phyloP scores from a whole-genome alignment of 2,329 filamentous ascomycete genomes.

The Claviceps capensis region DNA sequence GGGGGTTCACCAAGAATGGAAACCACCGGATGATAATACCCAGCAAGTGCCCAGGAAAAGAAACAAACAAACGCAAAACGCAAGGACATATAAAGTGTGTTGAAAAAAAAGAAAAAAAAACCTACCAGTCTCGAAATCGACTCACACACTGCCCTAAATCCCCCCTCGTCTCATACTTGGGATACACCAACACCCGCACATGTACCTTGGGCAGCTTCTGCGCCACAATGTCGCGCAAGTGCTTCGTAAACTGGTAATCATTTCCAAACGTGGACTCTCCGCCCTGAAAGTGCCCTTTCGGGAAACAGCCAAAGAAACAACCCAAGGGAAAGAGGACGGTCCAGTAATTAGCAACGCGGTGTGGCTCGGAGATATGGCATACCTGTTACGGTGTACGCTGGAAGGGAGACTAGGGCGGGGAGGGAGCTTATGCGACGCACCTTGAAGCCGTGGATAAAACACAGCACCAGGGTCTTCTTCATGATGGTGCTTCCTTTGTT shows the following conservation, averaged over 20 bases:
- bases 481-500: conserved; percentile 11
- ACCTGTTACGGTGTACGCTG: too few relatives aligned
- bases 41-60: too few relatives aligned
- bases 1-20: neutral
- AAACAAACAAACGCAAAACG: too few relatives aligned
- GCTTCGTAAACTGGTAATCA: conserved; percentile 52
- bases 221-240: conserved; percentile 51
- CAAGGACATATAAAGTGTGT: neutral
- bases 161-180: conserved; percentile 69
- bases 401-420: neutral
- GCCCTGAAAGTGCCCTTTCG: conserved; percentile 33
- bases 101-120: conserved; percentile 1
- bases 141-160: conserved; percentile 58
- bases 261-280: conserved; percentile 64
- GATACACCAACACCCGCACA: conserved; percentile 58
- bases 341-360: too few relatives aligned
- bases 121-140: conserved; percentile 61
- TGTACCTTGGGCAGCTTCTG: conserved; percentile 54
- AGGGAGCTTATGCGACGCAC: conserved; percentile 20
- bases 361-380: too few relatives aligned
- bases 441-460: conserved; percentile 86
- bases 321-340: too few relatives aligned
- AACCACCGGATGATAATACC: neutral
- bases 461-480: conserved; percentile 67
- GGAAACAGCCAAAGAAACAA: too few relatives aligned